Evolutionary conservation across 139 green algal genomes (phyloP), one percentile per base, ranked within the genome.

Genomic region (Chloropicon primus): DNA sequence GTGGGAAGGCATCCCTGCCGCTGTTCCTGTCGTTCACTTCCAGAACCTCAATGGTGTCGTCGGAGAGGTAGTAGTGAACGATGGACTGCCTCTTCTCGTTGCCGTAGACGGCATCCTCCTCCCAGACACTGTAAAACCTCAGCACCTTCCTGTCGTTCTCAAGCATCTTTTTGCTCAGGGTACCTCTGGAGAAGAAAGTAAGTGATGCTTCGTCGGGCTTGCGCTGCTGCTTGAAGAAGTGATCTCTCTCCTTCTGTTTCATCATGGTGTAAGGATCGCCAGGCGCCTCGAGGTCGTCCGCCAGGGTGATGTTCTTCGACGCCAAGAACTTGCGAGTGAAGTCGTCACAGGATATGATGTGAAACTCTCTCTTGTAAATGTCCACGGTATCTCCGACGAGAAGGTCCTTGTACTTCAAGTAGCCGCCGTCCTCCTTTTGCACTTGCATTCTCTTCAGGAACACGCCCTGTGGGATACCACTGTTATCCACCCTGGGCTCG

Each of bases 41-140:
- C 10, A 72, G 21, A 3, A 80, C 76, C 76, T 75, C 54, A 3
- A 80, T 28, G 25, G 76, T 80, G 76, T 80, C 76, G 76, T 80
- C 76, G 10, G 25, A 22, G 2, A 80, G 62, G 62, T 75, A 80
- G 76, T 75, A 80, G 54, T 76, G 76, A n/a, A 80, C 2, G 25
- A 75, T 27, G 62, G 54, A 80, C 25, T 71, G 28, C 24, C 53
- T 71, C 25, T 75, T 75, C 54, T 80, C 76, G 41, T 62, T 62
- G 54, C 76, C 76, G 54, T 80, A 80, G 22, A 80, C 27, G 21
- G 25, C 28, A 21, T 62, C 3, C 54, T 80, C 76, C 54, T 80
- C 76, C 76, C 76, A 80, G 2, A 74, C 21, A 25, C 22, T n/a
- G 76, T 71, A 80, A 26, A 80, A 80, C 2, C 76, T 71, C 24